These are phyloP conservation scores for Ceratocystis lukuohia DNA, from an alignment of 2,329 filamentous ascomycete species.

Conservation along the genomic window DNA sequence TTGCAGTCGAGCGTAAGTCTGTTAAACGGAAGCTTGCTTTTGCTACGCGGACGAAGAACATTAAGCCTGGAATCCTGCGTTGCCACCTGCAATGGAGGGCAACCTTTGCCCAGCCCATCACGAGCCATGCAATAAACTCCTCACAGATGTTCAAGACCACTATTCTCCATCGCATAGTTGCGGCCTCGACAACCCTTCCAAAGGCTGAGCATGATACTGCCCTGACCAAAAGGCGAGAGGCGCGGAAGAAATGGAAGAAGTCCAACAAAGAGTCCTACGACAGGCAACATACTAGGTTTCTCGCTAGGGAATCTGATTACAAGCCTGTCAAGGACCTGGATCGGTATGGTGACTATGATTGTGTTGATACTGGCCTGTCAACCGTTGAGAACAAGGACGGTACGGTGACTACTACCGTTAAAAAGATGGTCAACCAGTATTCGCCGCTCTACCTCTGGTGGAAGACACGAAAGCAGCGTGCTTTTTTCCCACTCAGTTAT, in stretches of 20 bases:
- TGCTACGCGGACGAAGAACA: neutral
- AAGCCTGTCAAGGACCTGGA: neutral
- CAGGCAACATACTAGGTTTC: neutral
- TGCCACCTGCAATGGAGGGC: conserved; percentile 15
- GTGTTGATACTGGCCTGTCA: neutral
- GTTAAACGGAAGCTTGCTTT: conserved; percentile 9
- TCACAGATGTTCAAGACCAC: neutral
- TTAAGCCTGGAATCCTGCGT: conserved; percentile 8
- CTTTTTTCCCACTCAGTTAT: conserved; percentile 9
- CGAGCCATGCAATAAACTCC: neutral
- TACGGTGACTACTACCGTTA: neutral
- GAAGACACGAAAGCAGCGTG: conserved; percentile 9
- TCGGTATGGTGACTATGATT: conserved; percentile 3
- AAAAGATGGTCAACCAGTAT: conserved; percentile 1
- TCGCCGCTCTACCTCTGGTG: conserved; percentile 15
- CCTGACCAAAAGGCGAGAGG: neutral
- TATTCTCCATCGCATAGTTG: neutral
- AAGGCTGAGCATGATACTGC: neutral
- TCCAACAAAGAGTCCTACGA: neutral
- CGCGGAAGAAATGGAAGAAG: conserved; percentile 2
- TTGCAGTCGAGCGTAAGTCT: neutral
- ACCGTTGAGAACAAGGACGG: neutral
- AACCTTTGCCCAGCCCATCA: conserved; percentile 14
- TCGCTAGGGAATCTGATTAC: neutral
- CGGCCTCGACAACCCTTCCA: neutral